Percentiles rank a stretch among this genome's conserved stretches.
phyloP scores from a whole-genome alignment of 768 basidiomycete genomes.

The Tricholoma matsutake region DNA sequence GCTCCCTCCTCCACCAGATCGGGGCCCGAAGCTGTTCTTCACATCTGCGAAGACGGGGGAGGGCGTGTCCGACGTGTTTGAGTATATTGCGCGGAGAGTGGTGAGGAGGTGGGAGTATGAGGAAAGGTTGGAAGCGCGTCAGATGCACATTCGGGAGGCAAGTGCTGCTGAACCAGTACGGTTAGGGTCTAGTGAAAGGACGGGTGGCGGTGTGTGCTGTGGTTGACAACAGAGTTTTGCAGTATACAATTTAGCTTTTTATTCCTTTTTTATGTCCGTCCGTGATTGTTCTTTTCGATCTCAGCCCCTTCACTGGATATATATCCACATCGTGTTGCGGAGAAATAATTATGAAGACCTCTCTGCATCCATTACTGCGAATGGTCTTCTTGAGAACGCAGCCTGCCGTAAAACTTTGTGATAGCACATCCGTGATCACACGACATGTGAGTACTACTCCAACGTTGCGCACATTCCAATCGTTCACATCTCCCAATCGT shows the following conservation, averaged over 20 bases:
- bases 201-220: slow-evolving; percentile 9
- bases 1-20: slow-evolving; percentile 39
- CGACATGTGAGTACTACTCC: background rate
- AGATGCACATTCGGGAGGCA: slow-evolving; percentile 38
- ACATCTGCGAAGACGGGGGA: slow-evolving; percentile 78
- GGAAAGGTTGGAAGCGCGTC: slow-evolving; percentile 47
- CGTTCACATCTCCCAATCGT: background rate
- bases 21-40: slow-evolving; percentile 66
- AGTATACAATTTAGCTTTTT: too few relatives aligned
- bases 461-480: background rate
- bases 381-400: background rate
- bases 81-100: slow-evolving; percentile 67
- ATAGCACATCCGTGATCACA: background rate
- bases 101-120: slow-evolving; percentile 65
- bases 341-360: background rate
- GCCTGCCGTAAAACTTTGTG: background rate
- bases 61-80: slow-evolving; percentile 71
- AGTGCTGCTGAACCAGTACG: slow-evolving; percentile 36
- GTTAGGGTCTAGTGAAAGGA: slow-evolving; percentile 19
- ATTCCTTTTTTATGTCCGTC: too few relatives aligned
- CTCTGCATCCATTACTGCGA: background rate
- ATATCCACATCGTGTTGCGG: background rate
- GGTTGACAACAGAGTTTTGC: background rate
- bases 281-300: too few relatives aligned
- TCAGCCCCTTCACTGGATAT: background rate